Conservation (phyloP, 345 rosid species). For the Conringia planisiliqua region DNA sequence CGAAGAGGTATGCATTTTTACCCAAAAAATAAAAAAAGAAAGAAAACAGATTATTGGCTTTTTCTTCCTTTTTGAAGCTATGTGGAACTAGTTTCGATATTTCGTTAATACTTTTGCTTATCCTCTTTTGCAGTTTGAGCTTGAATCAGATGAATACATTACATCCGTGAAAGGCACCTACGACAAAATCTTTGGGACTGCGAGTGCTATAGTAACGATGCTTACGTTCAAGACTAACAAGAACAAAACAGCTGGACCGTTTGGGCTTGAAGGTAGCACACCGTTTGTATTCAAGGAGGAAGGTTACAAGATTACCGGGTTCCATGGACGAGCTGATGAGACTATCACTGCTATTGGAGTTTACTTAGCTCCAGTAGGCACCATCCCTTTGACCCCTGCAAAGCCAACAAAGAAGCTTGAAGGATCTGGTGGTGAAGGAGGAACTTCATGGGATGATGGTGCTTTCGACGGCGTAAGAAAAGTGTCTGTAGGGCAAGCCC, state of each 20-base stretch:
- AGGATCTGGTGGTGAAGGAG: slow-evolving; percentile 5
- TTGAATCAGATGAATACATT: slow-evolving; percentile 28
- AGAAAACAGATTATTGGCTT: neutral
- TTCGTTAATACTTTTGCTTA: neutral
- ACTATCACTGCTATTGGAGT: slow-evolving; percentile 27
- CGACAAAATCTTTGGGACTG: slow-evolving; percentile 17
- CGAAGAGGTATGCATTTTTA: slow-evolving; percentile 7
- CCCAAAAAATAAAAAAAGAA: neutral
- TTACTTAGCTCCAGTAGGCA: slow-evolving; percentile 32
- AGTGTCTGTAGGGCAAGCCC: slow-evolving; percentile 14
- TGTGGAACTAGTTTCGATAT: neutral
- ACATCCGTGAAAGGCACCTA: slow-evolving; percentile 23
- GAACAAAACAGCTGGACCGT: slow-evolving; percentile 12
- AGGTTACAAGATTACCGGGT: slow-evolving; percentile 30
- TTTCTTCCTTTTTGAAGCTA: neutral
- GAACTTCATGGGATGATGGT: slow-evolving; percentile 32
- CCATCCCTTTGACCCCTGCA: slow-evolving; percentile 15
- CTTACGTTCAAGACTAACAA: slow-evolving; percentile 22
- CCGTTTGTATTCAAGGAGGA: slow-evolving; percentile 4
- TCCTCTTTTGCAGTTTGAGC: slow-evolving; percentile 19
- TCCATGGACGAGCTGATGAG: slow-evolving; percentile 29
- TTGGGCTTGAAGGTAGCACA: slow-evolving; percentile 17
- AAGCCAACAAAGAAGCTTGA: slow-evolving; percentile 3
- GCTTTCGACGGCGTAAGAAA: slow-evolving; percentile 12
- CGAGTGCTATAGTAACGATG: slow-evolving; percentile 3